phyloP scores from a whole-genome alignment of 2,329 filamentous ascomycete species.

The Massarina eburnea region DNA sequence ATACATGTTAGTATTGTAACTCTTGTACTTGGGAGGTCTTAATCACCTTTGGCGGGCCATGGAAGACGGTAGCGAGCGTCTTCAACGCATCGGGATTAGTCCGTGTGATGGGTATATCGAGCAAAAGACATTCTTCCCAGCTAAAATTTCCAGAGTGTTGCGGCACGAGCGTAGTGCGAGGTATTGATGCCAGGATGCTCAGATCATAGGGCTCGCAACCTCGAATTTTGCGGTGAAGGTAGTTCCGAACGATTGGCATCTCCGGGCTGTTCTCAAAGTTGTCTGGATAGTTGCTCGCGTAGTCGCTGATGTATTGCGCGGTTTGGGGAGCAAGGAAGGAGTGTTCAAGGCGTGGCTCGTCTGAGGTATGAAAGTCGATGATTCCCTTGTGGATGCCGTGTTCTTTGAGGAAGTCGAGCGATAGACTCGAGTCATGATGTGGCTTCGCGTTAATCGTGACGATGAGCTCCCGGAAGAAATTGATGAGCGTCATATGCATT shows the following conservation, averaged over 20 bases:
- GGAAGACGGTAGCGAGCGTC: conserved; percentile 58
- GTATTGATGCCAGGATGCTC: conserved; percentile 59
- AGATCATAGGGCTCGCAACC: conserved; percentile 59
- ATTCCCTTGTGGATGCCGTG: conserved; percentile 54
- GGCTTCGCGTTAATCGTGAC: conserved; percentile 40
- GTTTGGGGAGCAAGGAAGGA: conserved; percentile 58
- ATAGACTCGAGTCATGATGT: conserved; percentile 41
- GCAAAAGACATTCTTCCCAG: conserved; percentile 45
- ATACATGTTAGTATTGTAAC: conserved; percentile 1
- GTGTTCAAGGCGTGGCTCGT: conserved; percentile 53
- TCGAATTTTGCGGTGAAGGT: conserved; percentile 53
- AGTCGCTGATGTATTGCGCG: conserved; percentile 60
- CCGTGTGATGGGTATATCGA: conserved; percentile 54
- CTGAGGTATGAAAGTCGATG: conserved; percentile 53
- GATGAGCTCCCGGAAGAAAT: conserved; percentile 60
- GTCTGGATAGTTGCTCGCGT: conserved; percentile 57
- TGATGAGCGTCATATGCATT: conserved; percentile 61
- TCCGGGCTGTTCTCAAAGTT: conserved; percentile 54
- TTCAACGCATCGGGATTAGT: conserved; percentile 58
- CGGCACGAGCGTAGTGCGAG: conserved; percentile 55
- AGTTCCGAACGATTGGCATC: conserved; percentile 50
- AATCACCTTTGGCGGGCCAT: conserved; percentile 49
- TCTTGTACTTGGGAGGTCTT: background rate
- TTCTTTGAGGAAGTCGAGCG: conserved; percentile 56
- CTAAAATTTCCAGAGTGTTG: conserved; percentile 40